phyloP scores from a whole-genome alignment of 2,329 filamentous ascomycete genomes.

The Trichoderma sp. region DNA sequence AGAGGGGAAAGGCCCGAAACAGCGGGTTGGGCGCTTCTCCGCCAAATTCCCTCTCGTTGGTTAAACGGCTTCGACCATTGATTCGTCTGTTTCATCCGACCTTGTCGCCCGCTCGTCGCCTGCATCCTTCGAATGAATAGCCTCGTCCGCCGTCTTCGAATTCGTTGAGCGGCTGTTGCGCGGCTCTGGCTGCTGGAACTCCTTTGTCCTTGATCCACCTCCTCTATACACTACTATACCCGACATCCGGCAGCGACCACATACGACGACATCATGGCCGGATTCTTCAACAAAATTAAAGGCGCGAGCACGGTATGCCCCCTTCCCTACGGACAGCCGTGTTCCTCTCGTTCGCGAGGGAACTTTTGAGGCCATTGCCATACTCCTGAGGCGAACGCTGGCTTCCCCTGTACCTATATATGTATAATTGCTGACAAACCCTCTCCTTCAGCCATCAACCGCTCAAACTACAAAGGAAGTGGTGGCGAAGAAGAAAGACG shows the following conservation, averaged over 20 bases:
- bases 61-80: neutral
- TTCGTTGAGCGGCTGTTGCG: slow-evolving; percentile 36
- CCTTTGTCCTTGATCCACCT: slow-evolving; percentile 21
- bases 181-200: slow-evolving; percentile 35
- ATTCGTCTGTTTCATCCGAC: neutral
- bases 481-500: slow-evolving; percentile 55
- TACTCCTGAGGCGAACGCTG: neutral
- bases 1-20: neutral
- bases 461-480: slow-evolving; percentile 46
- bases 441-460: slow-evolving; percentile 42
- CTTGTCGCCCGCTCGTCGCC: neutral
- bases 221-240: neutral
- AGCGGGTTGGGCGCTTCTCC: neutral
- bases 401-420: neutral
- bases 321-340: neutral
- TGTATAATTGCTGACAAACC: slow-evolving; percentile 34
- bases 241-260: neutral
- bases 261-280: slow-evolving; percentile 46
- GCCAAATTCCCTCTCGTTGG: neutral
- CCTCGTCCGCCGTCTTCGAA: slow-evolving; percentile 28
- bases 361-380: neutral
- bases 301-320: slow-evolving; percentile 52
- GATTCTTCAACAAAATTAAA: slow-evolving; percentile 61
- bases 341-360: neutral
- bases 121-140: slow-evolving; percentile 28